Conservation (phyloP, 768 basidiomycete species). For the Tylopilus felleus region DNA sequence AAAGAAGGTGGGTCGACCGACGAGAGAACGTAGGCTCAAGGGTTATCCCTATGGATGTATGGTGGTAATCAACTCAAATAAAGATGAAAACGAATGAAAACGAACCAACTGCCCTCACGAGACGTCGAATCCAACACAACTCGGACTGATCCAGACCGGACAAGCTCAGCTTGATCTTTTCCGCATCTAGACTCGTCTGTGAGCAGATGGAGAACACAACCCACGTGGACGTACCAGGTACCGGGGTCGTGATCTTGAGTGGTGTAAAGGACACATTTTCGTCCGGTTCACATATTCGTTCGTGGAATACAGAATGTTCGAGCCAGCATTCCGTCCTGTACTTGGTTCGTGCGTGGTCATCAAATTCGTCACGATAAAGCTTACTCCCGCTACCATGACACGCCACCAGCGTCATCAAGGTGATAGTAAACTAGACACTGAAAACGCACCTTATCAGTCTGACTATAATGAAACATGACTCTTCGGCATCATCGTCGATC, state of each 20-base stretch:
- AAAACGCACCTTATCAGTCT: constrained; percentile 63
- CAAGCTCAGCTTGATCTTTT: constrained; percentile 56
- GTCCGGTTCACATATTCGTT: constrained; percentile 56
- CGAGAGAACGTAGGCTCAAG: constrained; percentile 59
- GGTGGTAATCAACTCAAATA: not conserved
- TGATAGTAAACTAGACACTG: not conserved
- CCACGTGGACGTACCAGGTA: constrained; percentile 44
- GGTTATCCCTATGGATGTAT: constrained; percentile 43
- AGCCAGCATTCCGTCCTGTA: constrained; percentile 95
- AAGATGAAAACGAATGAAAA: not conserved
- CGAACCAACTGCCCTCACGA: constrained; percentile 22
- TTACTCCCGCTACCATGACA: constrained; percentile 62
- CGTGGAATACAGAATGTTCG: constrained; percentile 77
- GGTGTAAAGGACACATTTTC: constrained; percentile 74
- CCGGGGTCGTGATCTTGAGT: constrained; percentile 53
- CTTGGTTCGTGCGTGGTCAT: constrained; percentile 43
- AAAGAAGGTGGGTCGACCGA: constrained; percentile 76
- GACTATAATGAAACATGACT: constrained; percentile 65
- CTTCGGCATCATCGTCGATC: constrained; percentile 41
- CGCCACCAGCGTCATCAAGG: not conserved
- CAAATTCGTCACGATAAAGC: constrained; percentile 56
- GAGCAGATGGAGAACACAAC: not conserved
- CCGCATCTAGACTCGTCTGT: constrained; percentile 43
- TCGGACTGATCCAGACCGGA: constrained; percentile 77
- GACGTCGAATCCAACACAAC: constrained; percentile 52